Conservation (phyloP, 148 eudicot species). For the Rhododendron williamsianum region DNA sequence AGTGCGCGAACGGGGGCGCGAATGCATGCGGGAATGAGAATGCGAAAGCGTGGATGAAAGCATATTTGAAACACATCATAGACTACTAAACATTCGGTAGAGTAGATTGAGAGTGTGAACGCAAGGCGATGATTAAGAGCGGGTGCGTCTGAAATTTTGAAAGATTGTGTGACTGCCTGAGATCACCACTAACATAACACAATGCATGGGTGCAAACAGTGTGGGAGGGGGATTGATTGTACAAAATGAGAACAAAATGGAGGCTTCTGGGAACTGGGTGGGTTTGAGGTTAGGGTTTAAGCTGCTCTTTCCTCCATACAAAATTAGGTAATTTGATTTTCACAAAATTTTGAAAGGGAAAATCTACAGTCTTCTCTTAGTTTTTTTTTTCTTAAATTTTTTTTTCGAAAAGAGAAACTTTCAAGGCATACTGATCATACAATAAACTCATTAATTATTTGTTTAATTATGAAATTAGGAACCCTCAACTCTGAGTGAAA, state of each 20-base stretch:
- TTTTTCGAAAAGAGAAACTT: too few relatives aligned
- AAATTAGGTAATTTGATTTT: background rate
- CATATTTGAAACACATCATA: too few relatives aligned
- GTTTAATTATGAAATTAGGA: too few relatives aligned
- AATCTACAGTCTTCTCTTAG: background rate
- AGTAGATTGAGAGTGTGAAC: too few relatives aligned
- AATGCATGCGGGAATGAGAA: too few relatives aligned
- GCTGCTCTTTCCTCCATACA: background rate
- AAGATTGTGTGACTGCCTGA: too few relatives aligned
- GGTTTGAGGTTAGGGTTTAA: slow-evolving; percentile 1
- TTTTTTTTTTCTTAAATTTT: background rate
- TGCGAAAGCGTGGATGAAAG: too few relatives aligned
- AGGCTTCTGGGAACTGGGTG: slow-evolving; percentile 1
- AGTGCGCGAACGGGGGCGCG: too few relatives aligned
- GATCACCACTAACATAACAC: background rate
- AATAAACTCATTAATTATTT: too few relatives aligned
- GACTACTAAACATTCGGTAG: too few relatives aligned
- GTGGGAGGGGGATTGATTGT: background rate
- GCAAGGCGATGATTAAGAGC: accelerated
- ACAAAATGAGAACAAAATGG: slow-evolving; percentile 9
- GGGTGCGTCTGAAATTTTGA: too few relatives aligned
- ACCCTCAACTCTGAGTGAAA: too few relatives aligned
- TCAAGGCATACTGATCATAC: background rate
- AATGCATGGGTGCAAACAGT: background rate
- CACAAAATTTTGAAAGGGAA: background rate